Evolutionary conservation across 2,329 filamentous ascomycete genomes (phyloP).

Genomic region (Cytospora leucostoma): DNA sequence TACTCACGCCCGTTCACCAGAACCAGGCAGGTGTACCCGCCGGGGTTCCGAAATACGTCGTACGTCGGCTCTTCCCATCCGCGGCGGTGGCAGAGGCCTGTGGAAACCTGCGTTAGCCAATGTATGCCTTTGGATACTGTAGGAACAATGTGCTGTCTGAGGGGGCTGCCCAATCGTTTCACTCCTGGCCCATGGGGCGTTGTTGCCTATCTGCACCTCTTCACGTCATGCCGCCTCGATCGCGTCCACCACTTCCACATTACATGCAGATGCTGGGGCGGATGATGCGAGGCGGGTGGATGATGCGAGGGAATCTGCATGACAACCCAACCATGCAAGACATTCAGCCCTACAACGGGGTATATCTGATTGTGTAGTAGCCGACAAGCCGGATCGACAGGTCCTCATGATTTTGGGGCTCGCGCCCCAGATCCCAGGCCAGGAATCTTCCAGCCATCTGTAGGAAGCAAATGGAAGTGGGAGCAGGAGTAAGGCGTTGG

Average conservation of each 20-base stretch:
- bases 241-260: constrained; percentile 8
- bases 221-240: constrained; percentile 19
- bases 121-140: constrained; percentile 13
- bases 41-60: constrained; percentile 73
- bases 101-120: constrained; percentile 28
- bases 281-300: constrained; percentile 22
- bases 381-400: constrained; percentile 10
- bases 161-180: constrained; percentile 23
- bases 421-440: constrained; percentile 12
- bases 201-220: constrained; percentile 9
- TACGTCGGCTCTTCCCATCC: constrained; percentile 92
- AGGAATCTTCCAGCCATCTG: constrained; percentile 8
- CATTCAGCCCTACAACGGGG: constrained; percentile 35
- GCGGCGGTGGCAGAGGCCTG: constrained; percentile 91
- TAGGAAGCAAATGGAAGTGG: constrained; percentile 15
- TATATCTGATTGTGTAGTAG: constrained; percentile 17
- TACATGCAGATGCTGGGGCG: constrained; percentile 22
- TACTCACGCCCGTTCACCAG: constrained; percentile 97
- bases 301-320: constrained; percentile 38
- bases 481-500: constrained; percentile 18
- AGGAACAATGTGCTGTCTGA: constrained; percentile 24
- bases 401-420: constrained; percentile 3
- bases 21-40: constrained; percentile 85
- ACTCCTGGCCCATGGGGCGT: background rate
- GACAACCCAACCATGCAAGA: constrained; percentile 38